Conservation (phyloP, 2,329 filamentous ascomycete genomes). For the Talaromyces verruculosus region DNA sequence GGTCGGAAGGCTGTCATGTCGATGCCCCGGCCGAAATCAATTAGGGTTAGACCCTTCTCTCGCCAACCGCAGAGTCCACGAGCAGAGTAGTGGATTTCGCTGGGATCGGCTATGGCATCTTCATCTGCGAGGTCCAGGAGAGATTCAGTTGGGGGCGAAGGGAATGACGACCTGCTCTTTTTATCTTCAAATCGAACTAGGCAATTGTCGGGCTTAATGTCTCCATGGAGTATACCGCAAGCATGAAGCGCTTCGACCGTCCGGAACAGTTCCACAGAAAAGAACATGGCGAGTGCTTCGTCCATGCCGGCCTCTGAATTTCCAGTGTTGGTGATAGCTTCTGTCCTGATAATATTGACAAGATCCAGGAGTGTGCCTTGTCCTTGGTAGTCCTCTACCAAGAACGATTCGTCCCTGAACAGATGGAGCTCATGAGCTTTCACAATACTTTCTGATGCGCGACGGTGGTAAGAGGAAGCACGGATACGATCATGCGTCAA, state of each 20-base stretch:
- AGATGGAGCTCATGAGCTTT: slow-evolving; percentile 87
- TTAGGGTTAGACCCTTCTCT: slow-evolving; percentile 76
- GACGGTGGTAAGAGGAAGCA: slow-evolving; percentile 54
- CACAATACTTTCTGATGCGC: slow-evolving; percentile 75
- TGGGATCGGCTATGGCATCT: slow-evolving; percentile 29
- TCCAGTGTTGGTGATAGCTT: slow-evolving; percentile 53
- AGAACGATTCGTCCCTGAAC: slow-evolving; percentile 84
- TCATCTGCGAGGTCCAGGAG: slow-evolving; percentile 31
- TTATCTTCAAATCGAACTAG: slow-evolving; percentile 74
- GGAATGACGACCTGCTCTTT: slow-evolving; percentile 22
- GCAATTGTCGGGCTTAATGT: slow-evolving; percentile 94
- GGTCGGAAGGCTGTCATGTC: slow-evolving; percentile 83
- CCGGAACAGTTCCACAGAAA: slow-evolving; percentile 84
- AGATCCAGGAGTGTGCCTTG: slow-evolving; percentile 94
- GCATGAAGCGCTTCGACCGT: slow-evolving; percentile 84
- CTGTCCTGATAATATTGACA: slow-evolving; percentile 78
- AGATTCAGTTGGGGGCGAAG: slow-evolving; percentile 30
- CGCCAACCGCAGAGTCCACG: slow-evolving; percentile 77
- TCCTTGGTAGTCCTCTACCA: slow-evolving; percentile 81
- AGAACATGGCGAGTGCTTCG: slow-evolving; percentile 91
- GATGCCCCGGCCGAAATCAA: slow-evolving; percentile 92
- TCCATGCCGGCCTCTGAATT: slow-evolving; percentile 70
- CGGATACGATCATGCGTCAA: slow-evolving; percentile 75
- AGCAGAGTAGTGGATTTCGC: slow-evolving; percentile 62
- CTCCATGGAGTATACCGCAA: slow-evolving; percentile 80